Base-by-base conservation (phyloP, 371 early-diverging fungal genomes). In the Mucor saturninus region DNA sequence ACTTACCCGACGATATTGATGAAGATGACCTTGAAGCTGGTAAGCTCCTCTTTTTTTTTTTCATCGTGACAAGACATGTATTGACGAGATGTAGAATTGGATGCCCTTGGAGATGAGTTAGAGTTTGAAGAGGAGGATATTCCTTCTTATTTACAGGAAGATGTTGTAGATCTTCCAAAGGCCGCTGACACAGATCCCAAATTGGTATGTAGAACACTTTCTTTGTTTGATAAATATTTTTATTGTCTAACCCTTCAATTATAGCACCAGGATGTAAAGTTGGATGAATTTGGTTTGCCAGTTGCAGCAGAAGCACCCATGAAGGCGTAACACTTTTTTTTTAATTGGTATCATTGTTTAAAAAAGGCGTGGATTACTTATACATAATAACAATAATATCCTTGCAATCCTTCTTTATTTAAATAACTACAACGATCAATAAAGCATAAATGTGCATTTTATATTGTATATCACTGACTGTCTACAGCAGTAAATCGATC, bases 11-110 rank as follows among this genome's bases (percentile, higher is more conserved):
- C 39, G 97, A 95, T 55, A 75, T 98, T 56, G 96, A 98, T 59
- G 98, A 98, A 62, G 92, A 85, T n/a, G 98, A 98, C 54, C 74
- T 98, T 51, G 98, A 96, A 81, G 98, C 98, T 28, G 93, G 91
- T 91, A 74, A 61, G 40, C 9, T 32, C 38, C 1, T 21, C 21
- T 21, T 21, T 21, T 21, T 21, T 21, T 21, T 0, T 21, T 21
- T 21, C 1, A 21, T 21, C 21, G 21, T 21, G 21, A 21, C 21
- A 21, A 21, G 21, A 21, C 21, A 21, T 21, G 1, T 21, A 21
- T 35, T 35, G 35, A 35, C 35, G 8, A 35, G 3, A 14, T 35
- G 9, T 69, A 84, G 98, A 98, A 83, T 77, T 98, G 79, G 96
- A 98, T 67, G 97, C 96, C 0, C 84, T 98, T 59, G 95, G 94